A percentile compares a stretch with the other conserved stretches of the same genome.
These are phyloP conservation scores for Diutina sp. DNA, from an alignment of 1,139 yeast genomes.

Conservation along the genomic window DNA sequence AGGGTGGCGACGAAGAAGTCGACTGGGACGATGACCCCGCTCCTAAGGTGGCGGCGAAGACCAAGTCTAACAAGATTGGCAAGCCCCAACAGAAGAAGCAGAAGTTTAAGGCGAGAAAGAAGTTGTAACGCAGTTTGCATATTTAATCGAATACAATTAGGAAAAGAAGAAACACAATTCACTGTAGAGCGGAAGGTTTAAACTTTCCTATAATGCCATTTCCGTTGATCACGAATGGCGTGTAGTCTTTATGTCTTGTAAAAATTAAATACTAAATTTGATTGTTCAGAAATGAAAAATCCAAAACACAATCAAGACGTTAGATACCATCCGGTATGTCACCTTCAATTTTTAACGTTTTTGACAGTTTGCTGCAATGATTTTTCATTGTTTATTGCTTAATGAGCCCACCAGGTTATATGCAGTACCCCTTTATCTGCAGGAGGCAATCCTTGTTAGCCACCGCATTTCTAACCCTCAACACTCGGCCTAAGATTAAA, in stretches of 20 bases:
- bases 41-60: slow-evolving; percentile 8
- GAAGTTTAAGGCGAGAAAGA: slow-evolving; percentile 47
- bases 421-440: background rate
- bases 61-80: slow-evolving; percentile 15
- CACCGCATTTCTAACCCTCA: background rate
- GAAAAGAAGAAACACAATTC: background rate
- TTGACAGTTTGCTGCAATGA: too few relatives aligned
- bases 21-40: slow-evolving; percentile 36
- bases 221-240: too few relatives aligned
- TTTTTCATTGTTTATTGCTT: too few relatives aligned
- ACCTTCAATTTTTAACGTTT: too few relatives aligned
- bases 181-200: too few relatives aligned
- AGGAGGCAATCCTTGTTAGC: background rate
- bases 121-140: slow-evolving; percentile 19
- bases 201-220: too few relatives aligned
- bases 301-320: too few relatives aligned
- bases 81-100: slow-evolving; percentile 26
- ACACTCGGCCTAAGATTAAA: background rate
- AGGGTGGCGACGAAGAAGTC: slow-evolving; percentile 30
- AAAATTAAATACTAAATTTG: too few relatives aligned
- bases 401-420: too few relatives aligned
- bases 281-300: too few relatives aligned
- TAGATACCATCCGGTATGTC: too few relatives aligned
- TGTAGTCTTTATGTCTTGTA: too few relatives aligned
- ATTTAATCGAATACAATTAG: background rate